phyloP scores from a whole-genome alignment of 495 filamentous ascomycete genomes.

The Tricharina praecox region DNA sequence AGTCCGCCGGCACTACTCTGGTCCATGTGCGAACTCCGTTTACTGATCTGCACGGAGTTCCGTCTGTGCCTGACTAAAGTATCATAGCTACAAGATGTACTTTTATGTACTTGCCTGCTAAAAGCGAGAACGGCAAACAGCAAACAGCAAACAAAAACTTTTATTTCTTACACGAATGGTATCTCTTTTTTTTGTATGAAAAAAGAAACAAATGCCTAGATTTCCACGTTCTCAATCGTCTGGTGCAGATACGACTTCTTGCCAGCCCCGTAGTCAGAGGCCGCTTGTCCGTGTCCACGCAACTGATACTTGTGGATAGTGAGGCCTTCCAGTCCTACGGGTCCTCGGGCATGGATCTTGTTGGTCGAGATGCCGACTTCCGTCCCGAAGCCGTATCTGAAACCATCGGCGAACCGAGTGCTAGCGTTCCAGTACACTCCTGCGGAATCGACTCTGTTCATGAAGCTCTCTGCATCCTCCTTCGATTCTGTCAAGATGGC shows the following conservation, averaged over 20 bases:
- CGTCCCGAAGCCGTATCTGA: constrained; percentile 92
- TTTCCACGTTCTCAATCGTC: constrained; percentile 14
- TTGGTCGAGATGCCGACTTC: constrained; percentile 98
- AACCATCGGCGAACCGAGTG: constrained; percentile 85
- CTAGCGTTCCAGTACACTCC: constrained; percentile 97
- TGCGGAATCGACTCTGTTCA: constrained; percentile 67
- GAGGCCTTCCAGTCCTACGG: constrained; percentile 83
- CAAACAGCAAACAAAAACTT: no score
- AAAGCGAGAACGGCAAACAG: no score
- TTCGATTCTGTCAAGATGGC: constrained; percentile 58
- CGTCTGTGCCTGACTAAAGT: no score
- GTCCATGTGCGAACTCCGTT: no score
- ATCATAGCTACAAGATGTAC: no score
- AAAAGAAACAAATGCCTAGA: constrained; percentile 3
- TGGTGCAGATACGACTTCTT: constrained; percentile 24
- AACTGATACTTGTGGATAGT: constrained; percentile 95
- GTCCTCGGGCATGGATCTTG: constrained; percentile 88
- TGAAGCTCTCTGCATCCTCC: constrained; percentile 56
- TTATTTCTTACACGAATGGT: no score
- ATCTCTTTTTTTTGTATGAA: no score
- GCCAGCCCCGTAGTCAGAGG: constrained; percentile 24
- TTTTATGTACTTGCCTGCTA: no score
- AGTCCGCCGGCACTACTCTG: no score
- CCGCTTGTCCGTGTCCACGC: constrained; percentile 54
- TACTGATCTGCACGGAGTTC: no score